These are phyloP conservation scores for Penicillium sclerotiorum DNA, from an alignment of 2,329 filamentous ascomycete species.

Conservation along the genomic window DNA sequence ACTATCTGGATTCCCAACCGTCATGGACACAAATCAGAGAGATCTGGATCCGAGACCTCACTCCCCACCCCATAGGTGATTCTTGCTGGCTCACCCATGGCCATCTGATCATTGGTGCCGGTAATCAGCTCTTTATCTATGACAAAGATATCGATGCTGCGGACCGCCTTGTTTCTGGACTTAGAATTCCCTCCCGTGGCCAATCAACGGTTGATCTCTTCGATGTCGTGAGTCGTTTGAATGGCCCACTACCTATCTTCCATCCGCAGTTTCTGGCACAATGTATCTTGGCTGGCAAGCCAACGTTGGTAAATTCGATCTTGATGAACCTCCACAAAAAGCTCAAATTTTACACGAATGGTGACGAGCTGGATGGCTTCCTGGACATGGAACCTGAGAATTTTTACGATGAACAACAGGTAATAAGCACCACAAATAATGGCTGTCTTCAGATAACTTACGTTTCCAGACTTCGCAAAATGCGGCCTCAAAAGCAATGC, in stretches of 20 bases:
- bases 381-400: conserved; percentile 61
- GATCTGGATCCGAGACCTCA: conserved; percentile 77
- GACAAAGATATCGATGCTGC: conserved; percentile 71
- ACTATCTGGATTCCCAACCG: conserved; percentile 85
- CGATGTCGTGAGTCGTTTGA: conserved; percentile 78
- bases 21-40: conserved; percentile 86
- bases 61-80: conserved; percentile 88
- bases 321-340: conserved; percentile 72
- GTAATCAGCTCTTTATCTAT: conserved; percentile 87
- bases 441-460: conserved; percentile 12
- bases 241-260: conserved; percentile 84
- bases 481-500: conserved; percentile 50
- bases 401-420: conserved; percentile 52
- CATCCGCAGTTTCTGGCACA: conserved; percentile 90
- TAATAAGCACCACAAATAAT: conserved; percentile 24
- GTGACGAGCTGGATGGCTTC: conserved; percentile 77
- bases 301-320: conserved; percentile 69
- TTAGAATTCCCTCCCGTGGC: conserved; percentile 53
- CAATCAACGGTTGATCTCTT: conserved; percentile 69
- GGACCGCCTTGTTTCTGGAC: conserved; percentile 60
- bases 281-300: conserved; percentile 80
- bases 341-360: conserved; percentile 80
- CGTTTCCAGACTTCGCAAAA: conserved; percentile 45
- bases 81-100: conserved; percentile 88
- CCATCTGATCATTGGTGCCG: conserved; percentile 82